These are phyloP conservation scores for Ophiocordyceps camponoti-floridani DNA, from an alignment of 2,329 filamentous ascomycete genomes.

Conservation along the genomic window DNA sequence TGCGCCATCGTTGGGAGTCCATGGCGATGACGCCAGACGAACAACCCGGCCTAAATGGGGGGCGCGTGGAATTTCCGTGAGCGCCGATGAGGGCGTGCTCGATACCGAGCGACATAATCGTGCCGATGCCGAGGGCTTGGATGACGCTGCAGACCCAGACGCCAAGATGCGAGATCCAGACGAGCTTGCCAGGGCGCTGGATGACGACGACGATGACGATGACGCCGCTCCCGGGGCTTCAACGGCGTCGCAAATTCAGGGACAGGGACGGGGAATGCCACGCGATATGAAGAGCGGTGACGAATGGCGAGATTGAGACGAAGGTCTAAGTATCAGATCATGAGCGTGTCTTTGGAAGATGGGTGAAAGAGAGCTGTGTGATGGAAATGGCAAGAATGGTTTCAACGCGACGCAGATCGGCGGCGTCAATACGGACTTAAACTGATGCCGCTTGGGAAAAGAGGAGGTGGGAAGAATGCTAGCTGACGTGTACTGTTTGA, in stretches of 20 bases:
- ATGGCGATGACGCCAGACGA: constrained; percentile 8
- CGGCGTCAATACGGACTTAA: not conserved
- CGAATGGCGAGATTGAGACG: constrained; percentile 24
- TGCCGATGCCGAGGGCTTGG: constrained; percentile 26
- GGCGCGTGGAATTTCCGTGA: constrained; percentile 45
- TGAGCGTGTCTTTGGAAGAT: not conserved
- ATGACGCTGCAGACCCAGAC: constrained; percentile 35
- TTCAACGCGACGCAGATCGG: not conserved
- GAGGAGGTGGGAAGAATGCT: too few species aligned
- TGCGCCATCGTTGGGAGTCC: constrained; percentile 25
- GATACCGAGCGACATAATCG: constrained; percentile 28
- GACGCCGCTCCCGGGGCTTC: constrained; percentile 13
- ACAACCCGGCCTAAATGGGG: constrained; percentile 39
- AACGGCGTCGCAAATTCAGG: constrained; percentile 9
- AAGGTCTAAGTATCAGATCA: not conserved
- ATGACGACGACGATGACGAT: constrained; percentile 41
- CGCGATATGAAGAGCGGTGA: constrained; percentile 25
- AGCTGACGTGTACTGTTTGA: not conserved
- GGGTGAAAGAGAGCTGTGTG: not conserved
- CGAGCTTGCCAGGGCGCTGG: constrained; percentile 40
- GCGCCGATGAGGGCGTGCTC: constrained; percentile 42
- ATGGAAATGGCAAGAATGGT: not conserved
- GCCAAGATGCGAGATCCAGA: constrained; percentile 50
- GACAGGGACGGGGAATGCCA: constrained; percentile 11
- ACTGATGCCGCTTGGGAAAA: too few species aligned